These are phyloP conservation scores for Yamadazyma buinensis DNA, from an alignment of 1,139 yeast genomes.

Conservation along the genomic window DNA sequence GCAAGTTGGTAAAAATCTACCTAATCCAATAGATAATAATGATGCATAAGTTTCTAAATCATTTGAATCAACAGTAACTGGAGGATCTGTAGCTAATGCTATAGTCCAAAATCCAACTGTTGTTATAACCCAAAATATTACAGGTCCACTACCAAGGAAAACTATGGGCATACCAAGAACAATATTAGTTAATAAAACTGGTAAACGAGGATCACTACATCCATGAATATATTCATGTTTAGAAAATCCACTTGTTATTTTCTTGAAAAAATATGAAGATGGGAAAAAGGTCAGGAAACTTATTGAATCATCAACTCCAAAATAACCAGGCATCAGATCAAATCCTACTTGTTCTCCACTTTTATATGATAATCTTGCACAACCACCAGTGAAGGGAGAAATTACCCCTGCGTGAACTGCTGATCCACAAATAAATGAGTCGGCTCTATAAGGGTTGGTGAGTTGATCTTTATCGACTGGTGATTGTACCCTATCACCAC, in stretches of 20 bases:
- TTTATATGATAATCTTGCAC: slow-evolving; percentile 59
- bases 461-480: slow-evolving; percentile 17
- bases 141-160: slow-evolving; percentile 49
- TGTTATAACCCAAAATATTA: slow-evolving; percentile 59
- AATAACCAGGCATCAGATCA: slow-evolving; percentile 41
- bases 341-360: slow-evolving; percentile 52
- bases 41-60: slow-evolving; percentile 53
- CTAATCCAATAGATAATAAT: slow-evolving; percentile 66
- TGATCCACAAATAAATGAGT: slow-evolving; percentile 86
- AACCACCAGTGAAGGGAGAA: slow-evolving; percentile 76
- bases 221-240: slow-evolving; percentile 28
- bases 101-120: slow-evolving; percentile 87
- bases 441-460: slow-evolving; percentile 74
- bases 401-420: slow-evolving; percentile 83
- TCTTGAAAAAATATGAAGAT: slow-evolving; percentile 59
- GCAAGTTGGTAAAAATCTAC: slow-evolving; percentile 71
- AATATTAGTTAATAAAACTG: slow-evolving; percentile 55
- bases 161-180: slow-evolving; percentile 58
- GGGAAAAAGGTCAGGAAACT: slow-evolving; percentile 73
- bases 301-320: slow-evolving; percentile 54
- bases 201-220: slow-evolving; percentile 65
- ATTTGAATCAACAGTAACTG: slow-evolving; percentile 53
- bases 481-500: slow-evolving; percentile 37
- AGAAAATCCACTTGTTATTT: slow-evolving; percentile 9
- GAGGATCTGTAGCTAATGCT: slow-evolving; percentile 79